A percentile compares a stretch with the other conserved stretches of the same genome.
phyloP scores from a whole-genome alignment of 768 basidiomycete species.

The Hericium rajendrae region DNA sequence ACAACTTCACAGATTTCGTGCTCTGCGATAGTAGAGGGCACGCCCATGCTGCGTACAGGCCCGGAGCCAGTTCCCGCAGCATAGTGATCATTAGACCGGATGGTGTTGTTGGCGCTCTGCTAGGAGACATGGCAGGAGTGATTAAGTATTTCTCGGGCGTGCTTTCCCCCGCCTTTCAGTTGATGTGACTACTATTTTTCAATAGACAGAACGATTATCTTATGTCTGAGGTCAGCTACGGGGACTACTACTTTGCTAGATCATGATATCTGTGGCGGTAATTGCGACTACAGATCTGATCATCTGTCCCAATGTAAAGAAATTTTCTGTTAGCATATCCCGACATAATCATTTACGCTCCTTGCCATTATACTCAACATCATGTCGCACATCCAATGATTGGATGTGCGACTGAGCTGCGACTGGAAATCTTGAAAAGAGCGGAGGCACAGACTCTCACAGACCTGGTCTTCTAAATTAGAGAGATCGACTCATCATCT shows the following conservation, averaged over 20 bases:
- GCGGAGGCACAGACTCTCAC: too few relatives aligned
- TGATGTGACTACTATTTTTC: not conserved
- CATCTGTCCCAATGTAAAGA: not conserved
- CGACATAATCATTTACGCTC: too few relatives aligned
- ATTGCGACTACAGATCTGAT: not conserved
- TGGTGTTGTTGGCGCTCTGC: slow-evolving; percentile 3
- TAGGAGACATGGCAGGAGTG: not conserved
- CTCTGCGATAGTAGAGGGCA: slow-evolving; percentile 2
- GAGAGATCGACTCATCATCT: too few relatives aligned
- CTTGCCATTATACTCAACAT: too few relatives aligned
- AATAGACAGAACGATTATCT: not conserved
- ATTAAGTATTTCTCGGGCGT: not conserved
- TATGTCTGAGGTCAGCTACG: not conserved
- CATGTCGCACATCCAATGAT: too few relatives aligned
- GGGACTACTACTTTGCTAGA: not conserved
- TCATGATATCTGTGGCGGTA: not conserved
- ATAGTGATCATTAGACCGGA: slow-evolving; percentile 5
- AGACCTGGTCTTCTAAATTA: too few relatives aligned
- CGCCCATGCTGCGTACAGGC: slow-evolving; percentile 2
- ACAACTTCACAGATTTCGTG: not conserved
- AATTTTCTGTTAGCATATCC: not conserved
- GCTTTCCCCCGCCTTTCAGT: not conserved
- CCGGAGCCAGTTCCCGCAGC: not conserved
- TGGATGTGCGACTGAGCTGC: too few relatives aligned
- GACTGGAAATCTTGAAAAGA: too few relatives aligned